phyloP scores from a whole-genome alignment of 2,329 filamentous ascomycete species.

The Beauveria australis region DNA sequence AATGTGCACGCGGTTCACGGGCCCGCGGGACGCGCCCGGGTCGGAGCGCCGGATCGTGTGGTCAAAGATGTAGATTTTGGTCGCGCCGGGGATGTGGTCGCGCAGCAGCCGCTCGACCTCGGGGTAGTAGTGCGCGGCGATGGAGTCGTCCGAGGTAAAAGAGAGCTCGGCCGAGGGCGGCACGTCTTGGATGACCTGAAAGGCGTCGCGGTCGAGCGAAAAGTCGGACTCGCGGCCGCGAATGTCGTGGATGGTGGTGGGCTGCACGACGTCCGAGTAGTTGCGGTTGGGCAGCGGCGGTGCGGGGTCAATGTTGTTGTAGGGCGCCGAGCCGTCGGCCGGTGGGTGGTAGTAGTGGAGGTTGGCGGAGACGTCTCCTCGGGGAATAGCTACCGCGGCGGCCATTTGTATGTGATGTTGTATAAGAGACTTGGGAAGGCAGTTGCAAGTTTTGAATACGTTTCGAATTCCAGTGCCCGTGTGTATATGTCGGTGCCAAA shows the following conservation, averaged over 20 bases:
- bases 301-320: slow-evolving; percentile 61
- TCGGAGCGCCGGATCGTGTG: slow-evolving; percentile 71
- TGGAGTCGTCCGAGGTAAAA: slow-evolving; percentile 61
- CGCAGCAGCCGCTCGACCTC: slow-evolving; percentile 70
- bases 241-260: slow-evolving; percentile 61
- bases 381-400: slow-evolving; percentile 33
- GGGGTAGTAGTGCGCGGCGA: slow-evolving; percentile 70
- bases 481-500: too few species aligned
- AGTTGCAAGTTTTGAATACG: too few species aligned
- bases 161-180: slow-evolving; percentile 46
- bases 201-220: slow-evolving; percentile 65
- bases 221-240: slow-evolving; percentile 61
- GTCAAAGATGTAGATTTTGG: slow-evolving; percentile 69
- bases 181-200: slow-evolving; percentile 54
- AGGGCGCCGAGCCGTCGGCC: slow-evolving; percentile 49
- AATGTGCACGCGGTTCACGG: slow-evolving; percentile 69
- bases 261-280: slow-evolving; percentile 41
- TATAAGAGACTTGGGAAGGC: neutral
- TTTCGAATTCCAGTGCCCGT: too few species aligned
- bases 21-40: slow-evolving; percentile 51
- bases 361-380: slow-evolving; percentile 53
- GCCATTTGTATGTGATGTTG: slow-evolving; percentile 22
- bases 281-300: slow-evolving; percentile 57
- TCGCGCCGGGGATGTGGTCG: slow-evolving; percentile 55
- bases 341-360: slow-evolving; percentile 61